These are phyloP conservation scores for Apiospora koreana DNA, from an alignment of 2,329 filamentous ascomycete genomes.

Conservation along the genomic window DNA sequence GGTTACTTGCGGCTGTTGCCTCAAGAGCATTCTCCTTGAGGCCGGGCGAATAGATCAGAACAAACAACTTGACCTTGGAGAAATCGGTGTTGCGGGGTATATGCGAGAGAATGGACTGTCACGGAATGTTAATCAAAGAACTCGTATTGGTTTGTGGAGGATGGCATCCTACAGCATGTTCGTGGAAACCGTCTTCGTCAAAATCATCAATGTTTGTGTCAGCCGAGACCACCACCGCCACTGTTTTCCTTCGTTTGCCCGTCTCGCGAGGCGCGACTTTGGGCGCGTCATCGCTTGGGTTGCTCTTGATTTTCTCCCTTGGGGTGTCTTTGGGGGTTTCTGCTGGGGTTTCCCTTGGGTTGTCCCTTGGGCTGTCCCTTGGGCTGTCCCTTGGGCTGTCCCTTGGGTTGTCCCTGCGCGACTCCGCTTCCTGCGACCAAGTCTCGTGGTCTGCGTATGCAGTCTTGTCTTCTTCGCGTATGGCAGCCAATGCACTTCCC, in stretches of 20 bases:
- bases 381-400: constrained; percentile 18
- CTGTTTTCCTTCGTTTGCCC: constrained; percentile 66
- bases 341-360: constrained; percentile 39
- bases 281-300: constrained; percentile 16
- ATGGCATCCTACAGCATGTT: constrained; percentile 67
- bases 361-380: background rate
- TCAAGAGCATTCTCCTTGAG: constrained; percentile 68
- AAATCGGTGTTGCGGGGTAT: constrained; percentile 78
- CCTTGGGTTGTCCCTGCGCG: constrained; percentile 52
- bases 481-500: constrained; percentile 79
- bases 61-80: constrained; percentile 74
- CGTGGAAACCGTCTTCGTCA: constrained; percentile 63
- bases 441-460: constrained; percentile 84
- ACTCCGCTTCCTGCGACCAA: constrained; percentile 88
- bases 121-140: background rate
- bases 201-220: constrained; percentile 62
- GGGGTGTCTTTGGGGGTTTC: constrained; percentile 61
- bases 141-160: constrained; percentile 15
- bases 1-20: constrained; percentile 52
- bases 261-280: background rate
- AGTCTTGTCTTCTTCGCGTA: constrained; percentile 79
- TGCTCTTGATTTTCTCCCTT: constrained; percentile 10
- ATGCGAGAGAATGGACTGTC: constrained; percentile 81
- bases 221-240: constrained; percentile 87
- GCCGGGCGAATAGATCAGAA: constrained; percentile 85